These are phyloP conservation scores for Penicillium silybi DNA, from an alignment of 495 filamentous ascomycete genomes.

Conservation along the genomic window DNA sequence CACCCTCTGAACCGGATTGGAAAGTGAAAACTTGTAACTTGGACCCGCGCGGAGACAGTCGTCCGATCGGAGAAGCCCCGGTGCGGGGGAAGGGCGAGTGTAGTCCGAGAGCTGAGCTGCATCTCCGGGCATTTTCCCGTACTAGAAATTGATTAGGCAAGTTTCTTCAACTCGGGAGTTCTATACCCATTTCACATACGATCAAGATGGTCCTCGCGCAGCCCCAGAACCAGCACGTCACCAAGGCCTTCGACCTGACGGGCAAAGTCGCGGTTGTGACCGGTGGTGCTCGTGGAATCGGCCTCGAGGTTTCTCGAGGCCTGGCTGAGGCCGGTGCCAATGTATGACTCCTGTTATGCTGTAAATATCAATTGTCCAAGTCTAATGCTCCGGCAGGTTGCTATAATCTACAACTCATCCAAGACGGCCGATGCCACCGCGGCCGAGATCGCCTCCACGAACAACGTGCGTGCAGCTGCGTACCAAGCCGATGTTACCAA, in stretches of 20 bases:
- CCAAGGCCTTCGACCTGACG: slow-evolving; percentile 32
- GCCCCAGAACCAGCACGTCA: slow-evolving; percentile 35
- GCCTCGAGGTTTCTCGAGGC: slow-evolving; percentile 65
- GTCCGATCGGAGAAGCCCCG: slow-evolving; percentile 2
- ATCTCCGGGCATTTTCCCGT: background rate
- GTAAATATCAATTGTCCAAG: background rate
- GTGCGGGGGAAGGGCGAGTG: background rate
- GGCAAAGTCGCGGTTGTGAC: slow-evolving; percentile 37
- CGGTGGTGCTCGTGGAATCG: slow-evolving; percentile 71
- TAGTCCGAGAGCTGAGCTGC: background rate
- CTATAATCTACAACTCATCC: slow-evolving; percentile 77
- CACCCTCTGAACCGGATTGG: background rate
- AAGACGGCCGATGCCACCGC: slow-evolving; percentile 62
- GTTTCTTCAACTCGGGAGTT: background rate
- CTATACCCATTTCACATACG: background rate
- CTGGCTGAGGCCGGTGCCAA: slow-evolving; percentile 78
- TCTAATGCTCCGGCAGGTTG: slow-evolving; percentile 22
- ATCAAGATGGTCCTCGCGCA: slow-evolving; percentile 37
- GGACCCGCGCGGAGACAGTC: background rate
- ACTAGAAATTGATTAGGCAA: background rate
- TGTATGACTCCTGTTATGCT: slow-evolving; percentile 8
- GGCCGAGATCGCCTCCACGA: slow-evolving; percentile 65
- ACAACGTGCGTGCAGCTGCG: slow-evolving; percentile 60
- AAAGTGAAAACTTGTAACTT: background rate
- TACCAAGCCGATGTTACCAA: slow-evolving; percentile 65